These are phyloP conservation scores for Bruguiera hainesii DNA, from an alignment of 441 rosid genomes.

Conservation along the genomic window DNA sequence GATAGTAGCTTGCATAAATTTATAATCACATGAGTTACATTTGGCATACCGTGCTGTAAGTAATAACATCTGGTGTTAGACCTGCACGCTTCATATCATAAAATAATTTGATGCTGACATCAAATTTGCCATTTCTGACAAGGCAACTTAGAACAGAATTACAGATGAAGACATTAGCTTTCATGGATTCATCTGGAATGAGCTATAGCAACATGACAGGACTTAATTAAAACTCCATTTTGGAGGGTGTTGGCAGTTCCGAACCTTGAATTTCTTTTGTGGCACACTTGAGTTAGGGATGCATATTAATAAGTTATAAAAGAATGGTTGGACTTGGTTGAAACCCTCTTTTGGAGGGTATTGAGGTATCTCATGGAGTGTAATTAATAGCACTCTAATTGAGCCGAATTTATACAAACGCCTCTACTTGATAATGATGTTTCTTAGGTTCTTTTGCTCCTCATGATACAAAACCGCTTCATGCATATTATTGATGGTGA, in stretches of 20 bases:
- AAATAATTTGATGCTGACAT: slow-evolving; percentile 58
- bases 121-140: slow-evolving; percentile 65
- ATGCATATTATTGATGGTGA: neutral
- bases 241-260: neutral
- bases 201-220: neutral
- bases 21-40: slow-evolving; percentile 12
- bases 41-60: slow-evolving; percentile 69
- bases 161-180: slow-evolving; percentile 65
- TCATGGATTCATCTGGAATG: slow-evolving; percentile 57
- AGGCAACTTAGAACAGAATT: slow-evolving; percentile 79
- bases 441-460: neutral
- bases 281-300: too few relatives aligned
- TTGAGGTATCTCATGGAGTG: too few relatives aligned
- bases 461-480: neutral
- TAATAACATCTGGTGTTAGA: slow-evolving; percentile 68
- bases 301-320: too few relatives aligned
- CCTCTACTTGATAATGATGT: neutral
- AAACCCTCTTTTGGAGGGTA: too few relatives aligned
- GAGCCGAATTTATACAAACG: too few relatives aligned
- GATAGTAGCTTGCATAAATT: neutral
- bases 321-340: too few relatives aligned
- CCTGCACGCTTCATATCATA: slow-evolving; percentile 88
- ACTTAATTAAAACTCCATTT: slow-evolving; percentile 1
- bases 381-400: too few relatives aligned
- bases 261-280: neutral